Conservation (phyloP, 2,329 filamentous ascomycete genomes). For the Epichloe typhina region DNA sequence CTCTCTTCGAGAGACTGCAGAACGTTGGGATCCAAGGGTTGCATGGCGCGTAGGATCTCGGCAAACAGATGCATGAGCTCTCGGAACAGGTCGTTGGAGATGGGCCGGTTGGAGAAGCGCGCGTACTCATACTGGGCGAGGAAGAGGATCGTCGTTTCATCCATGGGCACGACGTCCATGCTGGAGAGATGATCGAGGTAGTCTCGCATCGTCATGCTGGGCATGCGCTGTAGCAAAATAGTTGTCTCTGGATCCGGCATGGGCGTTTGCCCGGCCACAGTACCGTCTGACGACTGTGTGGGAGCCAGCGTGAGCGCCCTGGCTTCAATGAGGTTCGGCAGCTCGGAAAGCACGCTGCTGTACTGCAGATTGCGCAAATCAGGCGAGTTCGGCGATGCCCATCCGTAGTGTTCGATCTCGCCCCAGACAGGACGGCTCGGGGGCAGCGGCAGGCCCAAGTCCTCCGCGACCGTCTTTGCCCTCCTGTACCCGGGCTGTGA, state of each 20-base stretch:
- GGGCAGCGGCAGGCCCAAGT: conserved; percentile 34
- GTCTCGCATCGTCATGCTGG: conserved; percentile 60
- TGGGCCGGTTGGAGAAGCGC: conserved; percentile 60
- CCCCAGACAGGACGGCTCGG: conserved; percentile 55
- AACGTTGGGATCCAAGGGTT: conserved; percentile 40
- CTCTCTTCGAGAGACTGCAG: conserved; percentile 24
- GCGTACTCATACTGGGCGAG: conserved; percentile 68
- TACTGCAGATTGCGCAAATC: conserved; percentile 78
- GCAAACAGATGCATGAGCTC: conserved; percentile 76
- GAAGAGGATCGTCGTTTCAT: conserved; percentile 44
- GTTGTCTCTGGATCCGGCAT: conserved; percentile 55
- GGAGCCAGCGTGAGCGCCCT: conserved; percentile 81
- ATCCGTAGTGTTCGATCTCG: conserved; percentile 72
- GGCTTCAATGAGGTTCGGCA: conserved; percentile 83
- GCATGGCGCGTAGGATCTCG: conserved; percentile 65
- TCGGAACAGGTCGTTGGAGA: conserved; percentile 61
- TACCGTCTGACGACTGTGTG: conserved; percentile 17
- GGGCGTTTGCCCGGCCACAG: conserved; percentile 10
- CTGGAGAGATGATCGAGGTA: conserved; percentile 62
- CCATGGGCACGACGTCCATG: conserved; percentile 45
- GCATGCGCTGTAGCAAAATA: conserved; percentile 55
- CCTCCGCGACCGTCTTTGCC: conserved; percentile 23
- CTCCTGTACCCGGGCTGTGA: conserved; percentile 15
- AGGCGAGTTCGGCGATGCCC: conserved; percentile 65
- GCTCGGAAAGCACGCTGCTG: conserved; percentile 63